These are phyloP conservation scores for Skeletonema tropicum DNA, from an alignment of 108 stramenopile species.

Conservation along the genomic window DNA sequence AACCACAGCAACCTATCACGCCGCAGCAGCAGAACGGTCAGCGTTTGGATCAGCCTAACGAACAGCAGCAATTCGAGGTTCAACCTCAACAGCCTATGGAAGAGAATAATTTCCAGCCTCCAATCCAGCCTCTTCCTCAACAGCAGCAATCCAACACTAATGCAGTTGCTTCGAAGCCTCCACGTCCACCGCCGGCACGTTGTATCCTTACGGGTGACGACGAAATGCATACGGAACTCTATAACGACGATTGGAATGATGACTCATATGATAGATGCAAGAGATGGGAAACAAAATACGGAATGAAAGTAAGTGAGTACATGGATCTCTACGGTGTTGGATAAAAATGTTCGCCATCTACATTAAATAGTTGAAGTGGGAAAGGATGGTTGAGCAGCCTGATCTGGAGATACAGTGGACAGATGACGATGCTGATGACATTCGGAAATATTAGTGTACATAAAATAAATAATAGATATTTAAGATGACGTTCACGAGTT, in stretches of 20 bases:
- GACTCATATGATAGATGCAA: slow-evolving; percentile 20
- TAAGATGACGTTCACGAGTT: too few relatives aligned
- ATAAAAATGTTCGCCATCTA: not conserved
- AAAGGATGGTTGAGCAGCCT: too few relatives aligned
- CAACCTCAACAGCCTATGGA: slow-evolving; percentile 1
- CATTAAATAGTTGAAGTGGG: too few relatives aligned
- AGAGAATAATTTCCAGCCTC: not conserved
- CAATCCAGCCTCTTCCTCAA: not conserved
- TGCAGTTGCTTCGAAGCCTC: not conserved
- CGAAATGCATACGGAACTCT: slow-evolving; percentile 11
- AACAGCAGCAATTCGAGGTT: not conserved
- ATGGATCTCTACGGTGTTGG: slow-evolving; percentile 19
- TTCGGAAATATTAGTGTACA: too few relatives aligned
- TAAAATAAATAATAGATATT: too few relatives aligned
- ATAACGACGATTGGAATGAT: slow-evolving; percentile 27
- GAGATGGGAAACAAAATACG: slow-evolving; percentile 18
- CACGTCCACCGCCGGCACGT: slow-evolving; percentile 19
- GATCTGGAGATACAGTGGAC: too few relatives aligned
- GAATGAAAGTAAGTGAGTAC: slow-evolving; percentile 16
- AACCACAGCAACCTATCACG: not conserved
- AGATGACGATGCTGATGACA: too few relatives aligned
- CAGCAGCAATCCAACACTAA: not conserved
- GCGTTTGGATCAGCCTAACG: too few relatives aligned
- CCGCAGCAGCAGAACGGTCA: not conserved
- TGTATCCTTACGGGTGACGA: slow-evolving; percentile 26